Evolutionary conservation across 2,329 filamentous ascomycete genomes (phyloP).

Genomic region (Sporothrix pallida): DNA sequence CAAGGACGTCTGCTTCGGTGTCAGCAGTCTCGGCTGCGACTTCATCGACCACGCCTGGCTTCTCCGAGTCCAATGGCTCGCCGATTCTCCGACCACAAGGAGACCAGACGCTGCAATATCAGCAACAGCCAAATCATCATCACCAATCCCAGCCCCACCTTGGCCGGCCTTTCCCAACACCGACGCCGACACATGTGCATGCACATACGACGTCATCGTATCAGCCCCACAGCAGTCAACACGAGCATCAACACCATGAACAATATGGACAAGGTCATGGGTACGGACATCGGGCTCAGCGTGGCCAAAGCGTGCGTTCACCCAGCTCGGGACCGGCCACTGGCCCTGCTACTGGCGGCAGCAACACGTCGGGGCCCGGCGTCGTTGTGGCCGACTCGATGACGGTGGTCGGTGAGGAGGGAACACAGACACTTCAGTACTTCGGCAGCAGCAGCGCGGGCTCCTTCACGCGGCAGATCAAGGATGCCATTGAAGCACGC

Average conservation of each 20-base stretch:
- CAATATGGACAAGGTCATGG: neutral
- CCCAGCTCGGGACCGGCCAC: neutral
- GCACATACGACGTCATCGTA: neutral
- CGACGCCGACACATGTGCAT: slow-evolving; percentile 1
- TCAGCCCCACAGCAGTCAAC: neutral
- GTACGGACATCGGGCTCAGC: neutral
- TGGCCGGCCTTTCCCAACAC: neutral
- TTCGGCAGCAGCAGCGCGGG: slow-evolving; percentile 31
- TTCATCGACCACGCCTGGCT: neutral
- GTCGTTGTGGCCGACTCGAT: neutral
- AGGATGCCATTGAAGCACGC: slow-evolving; percentile 23
- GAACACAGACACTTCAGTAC: slow-evolving; percentile 16
- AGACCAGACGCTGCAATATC: neutral
- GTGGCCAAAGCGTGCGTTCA: neutral
- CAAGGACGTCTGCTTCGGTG: neutral
- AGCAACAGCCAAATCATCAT: neutral
- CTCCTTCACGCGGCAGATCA: slow-evolving; percentile 29
- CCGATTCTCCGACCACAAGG: neutral
- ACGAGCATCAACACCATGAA: neutral
- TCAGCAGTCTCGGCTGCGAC: neutral
- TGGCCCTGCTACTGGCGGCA: neutral
- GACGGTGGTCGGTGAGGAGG: neutral
- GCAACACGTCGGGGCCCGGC: neutral
- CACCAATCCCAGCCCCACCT: neutral
- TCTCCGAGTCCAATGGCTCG: neutral